Evolutionary conservation across 768 basidiomycete genomes (phyloP), one percentile per base, ranked within the genome.

Genomic region (Rhodotorula diobovata): DNA sequence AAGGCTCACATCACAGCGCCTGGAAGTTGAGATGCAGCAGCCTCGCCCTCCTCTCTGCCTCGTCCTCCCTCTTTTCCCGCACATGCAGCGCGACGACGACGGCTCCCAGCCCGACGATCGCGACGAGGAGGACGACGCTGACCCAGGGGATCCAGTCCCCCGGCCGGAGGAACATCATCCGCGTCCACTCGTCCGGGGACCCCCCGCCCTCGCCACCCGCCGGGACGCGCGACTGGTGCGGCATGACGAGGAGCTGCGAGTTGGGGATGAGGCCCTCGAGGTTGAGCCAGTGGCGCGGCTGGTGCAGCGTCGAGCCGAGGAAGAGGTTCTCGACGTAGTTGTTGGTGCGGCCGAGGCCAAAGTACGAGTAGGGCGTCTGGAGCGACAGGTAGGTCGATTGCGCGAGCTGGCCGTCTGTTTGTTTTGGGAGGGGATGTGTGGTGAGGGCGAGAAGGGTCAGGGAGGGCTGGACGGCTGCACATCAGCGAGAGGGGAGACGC

Each of bases 321-420:
- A 96, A 96, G 4, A 99, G 85, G 80, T 97, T 97, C 84, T 99
- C 96, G 77, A 99, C 93, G 81, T 99, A 99, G 80, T 99, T 99
- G 81, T 99, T 99, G 25, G 94, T 98, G 53, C 96, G 87, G 1
- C 95, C 96, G 15, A 99, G 87, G 2, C 96, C 95, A 78, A 98
- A 91, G 85, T 93, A 96, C 3, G 93, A 87, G 78, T 97, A 98
- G 1, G 96, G 96, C 1, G 91, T 88, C 65, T 89, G 86, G 18
- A 98, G 85, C 23, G 94, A 84, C 64, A 95, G 90, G 80, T 98
- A 98, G 0, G 90, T 87, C 6, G 93, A 91, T 78, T 95, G 93
- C 8, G 96, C 88, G 11, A 97, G 86, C 81, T 99, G 95, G 15
- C 88, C 89, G 64, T 96, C 93, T 92, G 77, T 48, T 53, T 65